Conservation (phyloP, 2,329 filamentous ascomycete genomes). For the Diaporthe amygdali region DNA sequence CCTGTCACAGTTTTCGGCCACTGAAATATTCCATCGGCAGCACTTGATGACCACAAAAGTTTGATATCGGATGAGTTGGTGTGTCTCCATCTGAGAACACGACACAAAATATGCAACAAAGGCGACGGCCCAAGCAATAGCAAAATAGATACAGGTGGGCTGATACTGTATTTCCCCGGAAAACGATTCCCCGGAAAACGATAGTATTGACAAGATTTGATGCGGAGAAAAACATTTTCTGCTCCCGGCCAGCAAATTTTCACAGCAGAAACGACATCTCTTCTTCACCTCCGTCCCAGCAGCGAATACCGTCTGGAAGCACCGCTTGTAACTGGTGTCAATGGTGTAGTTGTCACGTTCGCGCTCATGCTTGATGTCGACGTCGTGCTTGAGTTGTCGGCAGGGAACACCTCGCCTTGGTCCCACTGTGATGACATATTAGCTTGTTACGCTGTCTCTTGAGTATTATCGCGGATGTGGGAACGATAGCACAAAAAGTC, state of each 20-base stretch:
- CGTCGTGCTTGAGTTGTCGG: background rate
- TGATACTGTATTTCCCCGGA: too few relatives aligned
- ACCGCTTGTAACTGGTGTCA: background rate
- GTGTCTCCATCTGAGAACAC: background rate
- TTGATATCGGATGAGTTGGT: background rate
- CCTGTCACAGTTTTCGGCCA: background rate
- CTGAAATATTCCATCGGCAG: background rate
- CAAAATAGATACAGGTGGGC: background rate
- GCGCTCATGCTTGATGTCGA: background rate
- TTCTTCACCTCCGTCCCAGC: background rate
- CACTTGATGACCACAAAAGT: background rate
- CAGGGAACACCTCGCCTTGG: background rate
- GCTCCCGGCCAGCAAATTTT: too few relatives aligned
- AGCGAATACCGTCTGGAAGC: background rate
- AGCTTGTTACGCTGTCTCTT: background rate
- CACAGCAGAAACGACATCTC: fast-evolving
- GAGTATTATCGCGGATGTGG: too few relatives aligned
- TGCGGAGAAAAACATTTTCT: background rate
- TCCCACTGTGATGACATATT: background rate
- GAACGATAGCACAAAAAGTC: background rate
- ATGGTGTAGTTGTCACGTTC: background rate
- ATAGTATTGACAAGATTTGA: background rate
- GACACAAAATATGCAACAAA: background rate
- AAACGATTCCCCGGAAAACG: too few relatives aligned
- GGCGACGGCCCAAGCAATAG: too few relatives aligned